Conservation (phyloP, 768 basidiomycete genomes). For the Tylopilus felleus region DNA sequence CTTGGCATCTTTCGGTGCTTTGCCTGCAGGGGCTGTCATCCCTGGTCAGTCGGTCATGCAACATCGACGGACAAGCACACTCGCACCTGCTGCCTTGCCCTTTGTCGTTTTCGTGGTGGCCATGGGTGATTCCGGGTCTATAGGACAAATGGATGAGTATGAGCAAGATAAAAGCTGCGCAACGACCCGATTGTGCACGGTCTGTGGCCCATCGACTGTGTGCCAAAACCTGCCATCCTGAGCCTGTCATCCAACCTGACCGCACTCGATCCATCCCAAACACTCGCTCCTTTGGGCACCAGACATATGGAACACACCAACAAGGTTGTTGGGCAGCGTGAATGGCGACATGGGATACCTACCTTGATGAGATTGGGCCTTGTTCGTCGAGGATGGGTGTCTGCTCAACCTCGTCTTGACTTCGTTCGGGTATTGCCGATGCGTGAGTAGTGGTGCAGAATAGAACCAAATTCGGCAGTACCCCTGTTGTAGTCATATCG, state of each 20-base stretch:
- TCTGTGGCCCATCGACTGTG: neutral
- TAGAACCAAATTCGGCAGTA: neutral
- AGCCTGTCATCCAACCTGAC: constrained; percentile 19
- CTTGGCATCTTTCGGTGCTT: constrained; percentile 50
- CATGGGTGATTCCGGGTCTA: constrained; percentile 41
- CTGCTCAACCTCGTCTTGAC: neutral
- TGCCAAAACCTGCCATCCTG: neutral
- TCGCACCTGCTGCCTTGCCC: constrained; percentile 51
- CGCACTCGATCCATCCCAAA: constrained; percentile 20
- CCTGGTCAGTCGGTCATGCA: neutral
- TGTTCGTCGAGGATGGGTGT: constrained; percentile 25
- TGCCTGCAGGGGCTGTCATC: constrained; percentile 23
- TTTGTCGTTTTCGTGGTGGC: constrained; percentile 68
- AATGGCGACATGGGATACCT: constrained; percentile 2
- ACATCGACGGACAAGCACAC: constrained; percentile 26
- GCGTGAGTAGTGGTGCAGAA: constrained; percentile 12
- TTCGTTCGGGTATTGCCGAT: constrained; percentile 25
- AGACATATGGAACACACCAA: neutral
- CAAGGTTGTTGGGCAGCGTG: neutral
- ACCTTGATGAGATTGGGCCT: constrained; percentile 29
- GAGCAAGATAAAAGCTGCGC: neutral
- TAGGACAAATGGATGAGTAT: constrained; percentile 2
- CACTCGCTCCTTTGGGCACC: neutral
- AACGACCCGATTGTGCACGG: neutral
- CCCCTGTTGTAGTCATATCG: no score